Percentiles rank a stretch among this genome's conserved stretches.
Evolutionary conservation across 345 rosid genomes (phyloP).

Genomic region (Eucalyptus dawsonii): DNA sequence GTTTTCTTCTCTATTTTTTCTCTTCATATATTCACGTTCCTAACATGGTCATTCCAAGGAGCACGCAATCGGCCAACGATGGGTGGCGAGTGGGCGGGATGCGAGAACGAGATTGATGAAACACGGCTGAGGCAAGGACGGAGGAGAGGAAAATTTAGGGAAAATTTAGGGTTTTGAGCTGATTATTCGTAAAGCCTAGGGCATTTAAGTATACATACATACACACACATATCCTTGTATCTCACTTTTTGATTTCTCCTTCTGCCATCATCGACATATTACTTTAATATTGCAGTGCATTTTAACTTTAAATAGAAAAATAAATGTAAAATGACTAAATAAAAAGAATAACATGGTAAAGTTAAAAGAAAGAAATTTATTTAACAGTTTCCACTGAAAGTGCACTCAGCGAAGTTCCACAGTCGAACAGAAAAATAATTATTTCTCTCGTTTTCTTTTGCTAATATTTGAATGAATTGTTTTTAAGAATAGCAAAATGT

Average conservation of each 20-base stretch:
- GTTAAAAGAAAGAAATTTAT: background rate
- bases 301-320: background rate
- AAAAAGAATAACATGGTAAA: background rate
- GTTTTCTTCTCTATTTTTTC: too few species aligned
- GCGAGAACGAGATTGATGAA: background rate
- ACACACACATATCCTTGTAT: background rate
- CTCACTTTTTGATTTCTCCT: background rate
- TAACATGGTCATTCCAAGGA: background rate
- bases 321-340: background rate
- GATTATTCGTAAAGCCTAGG: background rate
- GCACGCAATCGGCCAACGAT: background rate
- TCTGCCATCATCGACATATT: background rate
- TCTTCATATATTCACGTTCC: too few species aligned
- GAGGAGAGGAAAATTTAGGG: background rate
- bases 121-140: background rate
- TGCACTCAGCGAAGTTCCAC: background rate
- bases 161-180: background rate
- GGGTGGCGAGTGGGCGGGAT: background rate
- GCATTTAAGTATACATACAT: background rate
- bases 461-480: background rate
- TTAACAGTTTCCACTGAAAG: background rate
- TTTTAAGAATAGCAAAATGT: background rate
- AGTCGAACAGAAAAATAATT: background rate
- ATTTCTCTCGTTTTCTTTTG: background rate
- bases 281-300: background rate